Evolutionary conservation across 2,329 filamentous ascomycete species (phyloP), one percentile per base, ranked within the genome.

Genomic region (Chaetothyriales sp.): DNA sequence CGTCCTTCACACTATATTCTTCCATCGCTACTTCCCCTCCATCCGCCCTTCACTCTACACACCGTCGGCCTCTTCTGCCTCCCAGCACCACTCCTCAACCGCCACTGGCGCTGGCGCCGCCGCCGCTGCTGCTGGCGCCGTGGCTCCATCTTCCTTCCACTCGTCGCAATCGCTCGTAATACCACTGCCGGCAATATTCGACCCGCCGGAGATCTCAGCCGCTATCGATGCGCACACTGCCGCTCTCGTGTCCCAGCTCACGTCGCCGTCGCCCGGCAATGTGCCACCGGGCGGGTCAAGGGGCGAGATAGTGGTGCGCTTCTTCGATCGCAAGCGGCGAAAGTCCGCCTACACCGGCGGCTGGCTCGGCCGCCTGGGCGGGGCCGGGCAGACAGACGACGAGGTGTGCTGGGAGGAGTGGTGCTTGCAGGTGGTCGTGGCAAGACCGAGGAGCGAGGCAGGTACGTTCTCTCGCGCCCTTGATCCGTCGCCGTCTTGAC

Each of bases 361-460:
- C 56, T 73, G 46, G 66, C 67, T 44, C 44, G 60, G 56, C 48
- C 50, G 60, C 6, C 48, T 62, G 5, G 59, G 58, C 28, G 58
- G 61, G 13, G 54, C 57, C 7, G 58, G 62, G 19, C 83, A 82
- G 62, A 84, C 81, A 20, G 90, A 95, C 59, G 89, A 97, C 66
- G 89, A 95, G 67, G 82, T 95, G 18, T 94, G 89, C 67, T 98
- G 92, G 92, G 92, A 97, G 74, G 82, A 81, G 64, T 98, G 92
- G 92, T 88, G 86, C 45, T 72, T 98, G 59, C 87, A 94, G 68
- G 86, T 97, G 48, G 94, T 89, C n/a, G 81, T 95, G 51, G 87
- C 89, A 8, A 89, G 88, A 61, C 89, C 90, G 28, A 76, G 85
- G 63, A 95, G 87, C 9, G 90, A 97, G 64, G 86, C 81, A 58